phyloP scores from a whole-genome alignment of 805 yeast genomes.

The Jamesozyma spencerorum region DNA sequence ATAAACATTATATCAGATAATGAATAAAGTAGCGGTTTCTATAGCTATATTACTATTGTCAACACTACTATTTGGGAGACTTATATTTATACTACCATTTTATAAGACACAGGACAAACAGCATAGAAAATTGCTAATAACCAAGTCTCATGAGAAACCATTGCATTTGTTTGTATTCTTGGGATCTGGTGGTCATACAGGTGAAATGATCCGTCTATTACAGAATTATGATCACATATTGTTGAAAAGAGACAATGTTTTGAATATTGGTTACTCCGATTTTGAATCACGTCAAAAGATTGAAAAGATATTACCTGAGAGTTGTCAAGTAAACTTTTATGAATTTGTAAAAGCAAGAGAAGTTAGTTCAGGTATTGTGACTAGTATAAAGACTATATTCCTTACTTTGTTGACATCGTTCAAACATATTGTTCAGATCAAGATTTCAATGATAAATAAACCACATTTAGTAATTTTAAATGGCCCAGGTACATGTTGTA shows the following conservation, averaged over 20 bases:
- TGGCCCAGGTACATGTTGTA: constrained; percentile 33
- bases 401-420: constrained; percentile 25
- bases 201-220: constrained; percentile 79
- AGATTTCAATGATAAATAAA: constrained; percentile 11
- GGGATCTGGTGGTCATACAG: constrained; percentile 97
- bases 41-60: constrained; percentile 6
- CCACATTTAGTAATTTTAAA: constrained; percentile 31
- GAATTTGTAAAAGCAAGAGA: constrained; percentile 29
- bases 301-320: constrained; percentile 21
- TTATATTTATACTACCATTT: constrained; percentile 17
- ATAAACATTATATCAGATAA: no score
- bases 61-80: constrained; percentile 9
- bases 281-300: constrained; percentile 32
- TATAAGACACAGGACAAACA: constrained; percentile 2
- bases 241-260: constrained; percentile 39
- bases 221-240: constrained; percentile 33
- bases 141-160: constrained; percentile 1
- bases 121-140: no score
- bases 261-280: constrained; percentile 26
- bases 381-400: constrained; percentile 29
- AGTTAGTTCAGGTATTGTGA: constrained; percentile 31
- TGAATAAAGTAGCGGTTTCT: background rate
- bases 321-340: constrained; percentile 13
- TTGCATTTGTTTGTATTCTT: constrained; percentile 48
- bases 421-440: constrained; percentile 11